Evolutionary conservation across 345 rosid species (phyloP), one percentile per base, ranked within the genome.

Genomic region (Salix suchowensis): DNA sequence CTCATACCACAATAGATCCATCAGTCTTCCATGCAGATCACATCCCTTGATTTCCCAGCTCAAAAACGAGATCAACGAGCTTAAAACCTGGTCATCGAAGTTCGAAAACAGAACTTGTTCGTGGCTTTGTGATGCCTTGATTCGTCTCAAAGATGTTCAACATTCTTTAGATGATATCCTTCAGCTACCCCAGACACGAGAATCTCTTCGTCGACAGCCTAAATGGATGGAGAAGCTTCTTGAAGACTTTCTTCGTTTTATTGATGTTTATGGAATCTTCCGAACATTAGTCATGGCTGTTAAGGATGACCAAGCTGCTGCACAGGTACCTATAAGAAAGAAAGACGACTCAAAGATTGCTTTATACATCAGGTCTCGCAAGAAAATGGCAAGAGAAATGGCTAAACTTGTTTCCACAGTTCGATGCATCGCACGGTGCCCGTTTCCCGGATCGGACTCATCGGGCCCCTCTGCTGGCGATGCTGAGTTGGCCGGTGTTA

Each of bases 181-280:
- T 77, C 90, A 79, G 69, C 87, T 90, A 74, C 91, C 91, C 3
- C 91, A 90, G 46, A 81, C 89, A 14, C 91, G 71, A 19, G 84
- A 83, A 2, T 81, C 87, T 70, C 84, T 90, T 50, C 78, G 84
- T 70, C 75, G 77, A 24, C 80, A 86, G 23, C 86, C 84, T 39
- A 71, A 46, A 23, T 83, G 82, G 79, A 79, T 86, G 1, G 94
- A 90, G 65, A 83, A 84, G 72, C 86, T 90, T 77, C 87, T 90
- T 0, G 88, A 87, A 36, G 87, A 86, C 65, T 85, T 87, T 68
- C 86, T 90, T 65, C 82, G 75, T 16, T 88, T 90, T 19, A 83
- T 87, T 7, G 94, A 88, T 30, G 88, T 82, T 19, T 88, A 84
- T 12, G 94, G 91, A 34, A 88, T 84, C 77, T 90, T 88, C 84